Percentiles rank a stretch among this genome's conserved stretches.
phyloP scores from a whole-genome alignment of 352 stramenopile genomes.

The Phytophthora sp. region DNA sequence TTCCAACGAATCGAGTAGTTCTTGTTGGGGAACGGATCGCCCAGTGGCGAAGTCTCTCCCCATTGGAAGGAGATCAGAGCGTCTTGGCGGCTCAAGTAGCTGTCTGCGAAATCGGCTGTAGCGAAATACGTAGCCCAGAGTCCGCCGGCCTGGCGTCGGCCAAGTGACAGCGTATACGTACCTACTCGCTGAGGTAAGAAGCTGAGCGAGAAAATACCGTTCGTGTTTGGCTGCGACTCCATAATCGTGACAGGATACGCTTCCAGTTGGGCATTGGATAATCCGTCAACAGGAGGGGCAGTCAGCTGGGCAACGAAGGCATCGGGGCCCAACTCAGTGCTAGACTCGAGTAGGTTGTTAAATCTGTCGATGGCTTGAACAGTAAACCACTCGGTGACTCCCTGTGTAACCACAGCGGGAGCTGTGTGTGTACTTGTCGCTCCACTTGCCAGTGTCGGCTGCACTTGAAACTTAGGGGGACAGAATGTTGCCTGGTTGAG shows the following conservation, averaged over 20 bases:
- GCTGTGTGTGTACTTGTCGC: constrained; percentile 80
- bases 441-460: constrained; percentile 76
- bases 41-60: constrained; percentile 62
- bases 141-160: constrained; percentile 81
- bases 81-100: constrained; percentile 80
- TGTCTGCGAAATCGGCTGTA: constrained; percentile 88
- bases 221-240: constrained; percentile 76
- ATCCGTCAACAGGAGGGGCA: constrained; percentile 30
- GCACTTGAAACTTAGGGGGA: constrained; percentile 78
- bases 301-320: constrained; percentile 71
- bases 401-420: constrained; percentile 79
- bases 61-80: constrained; percentile 88
- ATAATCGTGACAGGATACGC: constrained; percentile 55
- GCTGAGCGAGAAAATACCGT: constrained; percentile 82
- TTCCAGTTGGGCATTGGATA: constrained; percentile 6
- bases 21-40: constrained; percentile 73
- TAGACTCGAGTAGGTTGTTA: constrained; percentile 89
- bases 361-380: constrained; percentile 93
- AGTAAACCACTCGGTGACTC: constrained; percentile 73
- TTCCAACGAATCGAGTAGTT: constrained; percentile 79
- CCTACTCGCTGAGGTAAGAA: constrained; percentile 88
- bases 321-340: constrained; percentile 54
- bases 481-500: constrained; percentile 56
- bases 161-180: constrained; percentile 79
- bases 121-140: constrained; percentile 92